Conservation (phyloP, 768 basidiomycete species). For the Ramaria rubella region DNA sequence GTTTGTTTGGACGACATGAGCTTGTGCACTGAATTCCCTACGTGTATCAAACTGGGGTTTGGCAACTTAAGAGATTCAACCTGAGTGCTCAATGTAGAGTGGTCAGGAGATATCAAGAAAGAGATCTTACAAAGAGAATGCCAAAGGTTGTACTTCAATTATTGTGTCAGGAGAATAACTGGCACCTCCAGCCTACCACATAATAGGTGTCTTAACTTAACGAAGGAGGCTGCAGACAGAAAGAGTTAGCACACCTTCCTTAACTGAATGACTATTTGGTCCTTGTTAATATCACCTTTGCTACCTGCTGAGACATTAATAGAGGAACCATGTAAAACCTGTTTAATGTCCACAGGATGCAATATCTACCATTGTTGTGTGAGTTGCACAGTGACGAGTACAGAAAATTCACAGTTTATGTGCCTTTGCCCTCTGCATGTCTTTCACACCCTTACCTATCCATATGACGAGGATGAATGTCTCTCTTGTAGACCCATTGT, state of each 20-base stretch:
- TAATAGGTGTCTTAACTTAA: slow-evolving; percentile 15
- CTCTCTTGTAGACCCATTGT: slow-evolving; percentile 80
- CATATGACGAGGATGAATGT: slow-evolving; percentile 84
- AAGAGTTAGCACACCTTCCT: slow-evolving; percentile 55
- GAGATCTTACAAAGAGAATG: too few species aligned
- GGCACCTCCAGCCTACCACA: slow-evolving; percentile 69
- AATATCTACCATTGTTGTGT: slow-evolving; percentile 58
- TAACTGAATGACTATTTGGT: slow-evolving; percentile 72
- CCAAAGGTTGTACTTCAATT: too few species aligned
- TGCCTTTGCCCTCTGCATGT: slow-evolving; percentile 91
- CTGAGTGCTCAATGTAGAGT: too few species aligned
- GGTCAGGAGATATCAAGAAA: too few species aligned
- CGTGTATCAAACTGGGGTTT: too few species aligned
- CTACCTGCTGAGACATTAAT: slow-evolving; percentile 85
- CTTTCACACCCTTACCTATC: slow-evolving; percentile 77
- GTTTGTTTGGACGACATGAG: too few species aligned
- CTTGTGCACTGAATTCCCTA: too few species aligned
- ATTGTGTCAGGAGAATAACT: too few species aligned
- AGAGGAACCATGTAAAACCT: slow-evolving; percentile 63
- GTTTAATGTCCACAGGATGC: slow-evolving; percentile 83
- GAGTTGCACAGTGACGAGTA: not conserved
- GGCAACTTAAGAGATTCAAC: too few species aligned
- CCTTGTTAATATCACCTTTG: slow-evolving; percentile 80
- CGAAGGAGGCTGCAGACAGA: slow-evolving; percentile 4
- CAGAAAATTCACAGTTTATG: slow-evolving; percentile 18